phyloP scores from a whole-genome alignment of 192 early-diverging fungal genomes.

The Coemansia asiatica region DNA sequence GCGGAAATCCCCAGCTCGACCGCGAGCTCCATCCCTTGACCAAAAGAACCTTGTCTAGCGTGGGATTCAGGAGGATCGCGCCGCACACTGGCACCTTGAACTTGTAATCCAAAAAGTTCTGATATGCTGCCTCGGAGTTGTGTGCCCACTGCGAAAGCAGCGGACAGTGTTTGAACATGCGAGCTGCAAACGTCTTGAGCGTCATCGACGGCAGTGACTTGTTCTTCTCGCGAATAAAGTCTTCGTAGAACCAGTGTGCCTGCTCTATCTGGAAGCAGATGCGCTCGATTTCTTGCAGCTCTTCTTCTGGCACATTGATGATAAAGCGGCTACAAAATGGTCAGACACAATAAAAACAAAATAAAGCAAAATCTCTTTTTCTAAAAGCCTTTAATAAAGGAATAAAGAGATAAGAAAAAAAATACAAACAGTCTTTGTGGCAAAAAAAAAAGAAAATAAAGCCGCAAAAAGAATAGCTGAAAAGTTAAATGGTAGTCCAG shows the following conservation, averaged over 20 bases:
- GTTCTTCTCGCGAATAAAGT: constrained; percentile 90
- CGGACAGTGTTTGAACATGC: constrained; percentile 88
- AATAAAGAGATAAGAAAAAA: not conserved
- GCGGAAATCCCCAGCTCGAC: constrained; percentile 97
- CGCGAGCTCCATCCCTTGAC: constrained; percentile 91
- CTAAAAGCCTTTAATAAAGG: no score
- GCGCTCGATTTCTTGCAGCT: constrained; percentile 88
- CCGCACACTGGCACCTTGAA: constrained; percentile 96
- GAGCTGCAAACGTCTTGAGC: constrained; percentile 80
- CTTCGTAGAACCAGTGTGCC: constrained; percentile 99
- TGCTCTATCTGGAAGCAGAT: constrained; percentile 99
- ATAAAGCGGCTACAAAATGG: constrained; percentile 82
- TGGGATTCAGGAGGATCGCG: constrained; percentile 87
- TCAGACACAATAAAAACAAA: constrained; percentile 24
- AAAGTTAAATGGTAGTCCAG: no score
- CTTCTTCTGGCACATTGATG: constrained; percentile 96
- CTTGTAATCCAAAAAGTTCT: constrained; percentile 94
- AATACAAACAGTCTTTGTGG: not conserved
- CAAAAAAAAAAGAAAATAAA: not conserved
- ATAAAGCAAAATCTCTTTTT: not conserved
- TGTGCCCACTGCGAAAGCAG: constrained; percentile 85
- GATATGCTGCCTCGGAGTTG: constrained; percentile 86
- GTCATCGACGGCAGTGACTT: constrained; percentile 78
- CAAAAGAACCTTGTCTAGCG: constrained; percentile 74
- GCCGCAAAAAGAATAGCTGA: no score